Base-by-base conservation (phyloP, 2,329 filamentous ascomycete species). In the Apiospora hydei region DNA sequence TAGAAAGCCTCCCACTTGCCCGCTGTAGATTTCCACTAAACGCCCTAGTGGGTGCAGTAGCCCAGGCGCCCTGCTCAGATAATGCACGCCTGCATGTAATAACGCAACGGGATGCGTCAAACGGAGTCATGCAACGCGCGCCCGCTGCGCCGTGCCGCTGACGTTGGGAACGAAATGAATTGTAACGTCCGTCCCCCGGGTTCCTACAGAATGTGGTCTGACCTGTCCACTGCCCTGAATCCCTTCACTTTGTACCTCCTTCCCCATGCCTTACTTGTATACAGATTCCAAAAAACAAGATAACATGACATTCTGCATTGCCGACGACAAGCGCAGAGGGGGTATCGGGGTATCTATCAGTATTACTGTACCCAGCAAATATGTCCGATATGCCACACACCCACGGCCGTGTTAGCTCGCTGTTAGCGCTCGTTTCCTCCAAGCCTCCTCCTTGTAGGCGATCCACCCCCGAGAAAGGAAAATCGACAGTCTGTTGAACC, bases 391-490 rank as follows among this genome's bases (percentile, higher is more conserved):
- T 34, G 51, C 30, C 41, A 43, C 41, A 43, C 53, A 61, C 53
- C 53, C 53, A 61, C 53, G 38, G 53, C 21, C 21, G 16, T 38
- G 26, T 34, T 61, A 61, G 53, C 34, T 21, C 53, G 30, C 26
- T 34, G 30, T 61, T 61, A 61, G 53, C 53, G 53, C 53, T 61
- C 53, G 53, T 38, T 26, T 7, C 14, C 53, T 61, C 16, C 53
- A 61, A 61, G 53, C 53, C 53, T 61, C 53, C 53, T 61, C 53
- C 53, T 61, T 38, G 41, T 34, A 24, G 18, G 14, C 8, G n/a
- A 49, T 49, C 67, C 41, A 46, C 43, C 67, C 67, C 67, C 67
- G n/a, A 69, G 67, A 69, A 47, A 69, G 68, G 68, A 38, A 69
- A 69, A 18, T 57, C 30, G 46, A 34, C 30, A 57, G 11, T 34